These are phyloP conservation scores for Beta vulgaris DNA, from an alignment of 148 eudicot species.

Conservation along the genomic window DNA sequence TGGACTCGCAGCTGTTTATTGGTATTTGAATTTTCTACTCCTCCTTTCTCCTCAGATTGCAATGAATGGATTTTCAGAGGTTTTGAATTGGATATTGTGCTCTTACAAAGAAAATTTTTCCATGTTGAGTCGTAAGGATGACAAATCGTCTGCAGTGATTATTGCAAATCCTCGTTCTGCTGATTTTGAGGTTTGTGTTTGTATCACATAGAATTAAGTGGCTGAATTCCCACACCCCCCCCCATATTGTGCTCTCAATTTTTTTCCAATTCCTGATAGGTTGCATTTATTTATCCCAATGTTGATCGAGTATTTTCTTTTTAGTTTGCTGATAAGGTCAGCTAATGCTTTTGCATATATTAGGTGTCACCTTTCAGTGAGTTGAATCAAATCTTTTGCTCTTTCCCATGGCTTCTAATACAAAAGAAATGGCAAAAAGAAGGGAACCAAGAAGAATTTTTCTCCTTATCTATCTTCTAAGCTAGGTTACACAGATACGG, in stretches of 20 bases:
- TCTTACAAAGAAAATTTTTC: constrained; percentile 74
- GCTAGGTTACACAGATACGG: too few species aligned
- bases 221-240: too few species aligned
- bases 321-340: too few species aligned
- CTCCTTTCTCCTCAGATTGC: constrained; percentile 51
- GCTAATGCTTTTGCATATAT: too few species aligned
- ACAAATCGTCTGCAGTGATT: constrained; percentile 66
- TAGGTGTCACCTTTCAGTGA: background rate
- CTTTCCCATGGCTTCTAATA: background rate
- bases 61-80: constrained; percentile 86
- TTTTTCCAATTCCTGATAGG: background rate
- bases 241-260: too few species aligned
- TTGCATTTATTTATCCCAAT: background rate
- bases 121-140: constrained; percentile 78
- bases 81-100: constrained; percentile 79
- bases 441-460: background rate
- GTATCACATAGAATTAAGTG: background rate
- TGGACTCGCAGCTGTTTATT: background rate
- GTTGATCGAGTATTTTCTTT: too few species aligned
- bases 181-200: constrained; percentile 85
- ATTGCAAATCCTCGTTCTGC: constrained; percentile 90
- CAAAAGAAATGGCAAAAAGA: background rate
- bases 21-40: background rate
- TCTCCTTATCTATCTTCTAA: too few species aligned
- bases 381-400: background rate